Percentiles rank a stretch among this genome's conserved stretches.
Conservation (phyloP, 495 filamentous ascomycete genomes). For the Clavariopsis aquatica region DNA sequence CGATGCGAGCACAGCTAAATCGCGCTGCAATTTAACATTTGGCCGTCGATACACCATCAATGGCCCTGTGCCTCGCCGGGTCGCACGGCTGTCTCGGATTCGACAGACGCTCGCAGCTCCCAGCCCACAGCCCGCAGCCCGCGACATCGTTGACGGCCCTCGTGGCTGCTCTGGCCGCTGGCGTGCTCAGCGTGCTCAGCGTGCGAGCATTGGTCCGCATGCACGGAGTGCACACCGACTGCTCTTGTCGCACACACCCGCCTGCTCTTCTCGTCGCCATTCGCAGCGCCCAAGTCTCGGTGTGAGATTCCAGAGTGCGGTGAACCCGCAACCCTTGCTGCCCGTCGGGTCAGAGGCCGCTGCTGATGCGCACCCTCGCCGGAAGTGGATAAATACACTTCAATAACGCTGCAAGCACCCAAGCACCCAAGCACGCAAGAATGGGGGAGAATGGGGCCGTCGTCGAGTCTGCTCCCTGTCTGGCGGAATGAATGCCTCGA, state of each 20-base stretch:
- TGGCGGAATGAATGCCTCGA: no score
- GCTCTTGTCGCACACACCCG: slow-evolving; percentile 1
- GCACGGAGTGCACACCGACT: slow-evolving; percentile 28
- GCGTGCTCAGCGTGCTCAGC: background rate
- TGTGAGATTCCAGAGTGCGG: background rate
- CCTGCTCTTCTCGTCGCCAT: background rate
- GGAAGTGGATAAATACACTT: background rate
- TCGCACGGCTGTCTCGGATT: slow-evolving; percentile 29
- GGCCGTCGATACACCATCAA: slow-evolving; percentile 12
- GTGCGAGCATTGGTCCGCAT: background rate
- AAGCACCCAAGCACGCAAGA: background rate
- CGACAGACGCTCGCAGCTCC: background rate
- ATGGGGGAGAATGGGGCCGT: background rate
- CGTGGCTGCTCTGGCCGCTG: background rate
- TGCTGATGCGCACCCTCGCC: background rate
- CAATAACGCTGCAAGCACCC: background rate
- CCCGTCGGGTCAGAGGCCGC: background rate
- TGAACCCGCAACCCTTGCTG: background rate
- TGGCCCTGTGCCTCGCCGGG: slow-evolving; percentile 16
- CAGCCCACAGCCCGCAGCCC: background rate
- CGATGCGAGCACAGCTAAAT: slow-evolving; percentile 16
- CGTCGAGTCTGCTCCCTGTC: background rate
- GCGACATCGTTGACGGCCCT: background rate
- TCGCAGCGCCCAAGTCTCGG: slow-evolving; percentile 4
- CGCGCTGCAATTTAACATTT: slow-evolving; percentile 21